Conservation (phyloP, 352 stramenopile species). For the Pythium angustatum region DNA sequence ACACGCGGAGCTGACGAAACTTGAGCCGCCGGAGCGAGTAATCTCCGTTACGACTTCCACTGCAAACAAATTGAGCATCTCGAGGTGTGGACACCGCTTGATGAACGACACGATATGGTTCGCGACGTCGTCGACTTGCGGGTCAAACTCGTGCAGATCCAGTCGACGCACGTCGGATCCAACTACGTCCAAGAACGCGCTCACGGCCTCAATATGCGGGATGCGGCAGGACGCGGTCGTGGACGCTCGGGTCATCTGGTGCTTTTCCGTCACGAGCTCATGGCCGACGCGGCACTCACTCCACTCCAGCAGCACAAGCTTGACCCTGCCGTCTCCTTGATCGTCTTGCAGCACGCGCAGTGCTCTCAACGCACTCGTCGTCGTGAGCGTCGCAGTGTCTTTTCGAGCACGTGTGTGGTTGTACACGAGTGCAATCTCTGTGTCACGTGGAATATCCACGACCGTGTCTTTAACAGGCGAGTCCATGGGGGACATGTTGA, state of each 20-base stretch:
- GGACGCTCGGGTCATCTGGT: not conserved
- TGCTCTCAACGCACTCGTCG: not conserved
- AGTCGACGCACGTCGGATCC: not conserved
- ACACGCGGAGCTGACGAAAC: slow-evolving; percentile 3
- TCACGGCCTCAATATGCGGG: not conserved
- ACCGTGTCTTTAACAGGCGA: not conserved
- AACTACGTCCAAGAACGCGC: not conserved
- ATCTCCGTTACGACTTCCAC: not conserved
- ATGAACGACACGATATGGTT: not conserved
- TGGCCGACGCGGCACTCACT: slow-evolving; percentile 1
- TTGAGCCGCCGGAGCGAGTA: slow-evolving; percentile 3
- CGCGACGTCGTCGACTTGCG: not conserved
- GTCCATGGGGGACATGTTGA: not conserved
- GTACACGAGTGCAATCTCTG: slow-evolving; percentile 7
- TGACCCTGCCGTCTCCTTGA: not conserved
- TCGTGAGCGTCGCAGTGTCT: not conserved
- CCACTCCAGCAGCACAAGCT: slow-evolving; percentile 10
- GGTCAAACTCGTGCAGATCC: slow-evolving; percentile 10
- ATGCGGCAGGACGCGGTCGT: not conserved
- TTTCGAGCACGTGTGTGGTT: slow-evolving; percentile 5
- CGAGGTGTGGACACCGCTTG: not conserved
- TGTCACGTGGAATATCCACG: not conserved
- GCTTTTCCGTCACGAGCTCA: not conserved
- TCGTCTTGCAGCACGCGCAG: slow-evolving; percentile 1
- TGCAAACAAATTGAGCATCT: slow-evolving; percentile 11